phyloP scores from a whole-genome alignment of 176 grass and related monocot genomes.

The Oryza australiensis region DNA sequence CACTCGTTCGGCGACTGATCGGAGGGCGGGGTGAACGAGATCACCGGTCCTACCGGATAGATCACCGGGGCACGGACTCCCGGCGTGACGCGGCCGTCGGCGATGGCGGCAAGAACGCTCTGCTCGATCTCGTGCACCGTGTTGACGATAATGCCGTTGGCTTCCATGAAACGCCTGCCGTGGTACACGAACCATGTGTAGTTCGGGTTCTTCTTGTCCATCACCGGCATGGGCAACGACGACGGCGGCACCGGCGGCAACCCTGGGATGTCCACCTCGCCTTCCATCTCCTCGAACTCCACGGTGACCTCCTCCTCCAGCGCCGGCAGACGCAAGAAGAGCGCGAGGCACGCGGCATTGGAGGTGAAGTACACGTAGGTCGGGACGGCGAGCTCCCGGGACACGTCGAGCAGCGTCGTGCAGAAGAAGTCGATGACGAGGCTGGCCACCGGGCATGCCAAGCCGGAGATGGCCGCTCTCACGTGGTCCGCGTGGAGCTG shows the following conservation, averaged over 20 bases:
- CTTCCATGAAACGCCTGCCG: conserved; percentile 28
- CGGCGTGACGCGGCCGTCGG: conserved; percentile 9
- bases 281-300: conserved; percentile 36
- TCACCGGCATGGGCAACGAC: conserved; percentile 23
- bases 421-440: conserved; percentile 50
- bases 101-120: conserved; percentile 12
- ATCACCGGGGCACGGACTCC: neutral
- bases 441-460: conserved; percentile 2
- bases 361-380: conserved; percentile 45
- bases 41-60: conserved; percentile 38
- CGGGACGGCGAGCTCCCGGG: conserved; percentile 41
- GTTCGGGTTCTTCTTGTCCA: conserved; percentile 6
- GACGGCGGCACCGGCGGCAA: conserved; percentile 42
- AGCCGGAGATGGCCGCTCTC: conserved; percentile 3
- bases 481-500: conserved; percentile 26
- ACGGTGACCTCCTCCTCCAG: conserved; percentile 30
- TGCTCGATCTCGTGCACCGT: conserved; percentile 41
- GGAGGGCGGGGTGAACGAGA: neutral
- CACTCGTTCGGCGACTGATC: conserved; percentile 30
- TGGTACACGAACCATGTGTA: conserved; percentile 45
- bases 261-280: conserved; percentile 26
- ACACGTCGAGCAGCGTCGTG: conserved; percentile 43
- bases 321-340: conserved; percentile 35
- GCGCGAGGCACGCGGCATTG: neutral
- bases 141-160: conserved; percentile 49